Evolutionary conservation across 495 filamentous ascomycete species (phyloP), one percentile per base, ranked within the genome.

Genomic region (Penicillium tannophilum): DNA sequence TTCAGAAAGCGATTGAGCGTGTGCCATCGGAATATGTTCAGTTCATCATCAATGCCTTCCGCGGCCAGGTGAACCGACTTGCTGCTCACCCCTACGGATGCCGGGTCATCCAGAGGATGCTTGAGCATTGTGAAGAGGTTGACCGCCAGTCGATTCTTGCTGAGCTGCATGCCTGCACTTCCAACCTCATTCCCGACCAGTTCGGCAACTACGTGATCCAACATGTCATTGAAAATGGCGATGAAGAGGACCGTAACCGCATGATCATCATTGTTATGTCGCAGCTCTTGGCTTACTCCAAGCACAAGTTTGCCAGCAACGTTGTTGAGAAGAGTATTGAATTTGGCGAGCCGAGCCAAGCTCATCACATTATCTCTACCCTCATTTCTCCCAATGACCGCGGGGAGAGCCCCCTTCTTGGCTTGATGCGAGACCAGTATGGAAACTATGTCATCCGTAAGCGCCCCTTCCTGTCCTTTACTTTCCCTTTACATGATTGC

Each of bases 161-260:
- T 10, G 95, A 98, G 72, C 79, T 98, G 3, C 90, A 95, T 63
- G 74, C 74, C 7, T 91, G 87, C 65, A 87, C 89, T 0, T 58
- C 82, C 26, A 79, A 78, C 48, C 83, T 98, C 35, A 90, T 98
- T 52, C 83, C 87, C 3, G 92, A 98, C 65, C 90, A 93, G 65
- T 98, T 90, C 61, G 94, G 94, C 31, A 98, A 98, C 75, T 98
- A 98, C 69, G 94, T 98, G 33, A 91, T 90, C 14, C 95, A 98
- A 67, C 92, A 98, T 73, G 84, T 98, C 50, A 93, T 98, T 54
- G 82, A 89, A 53, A 86, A 91, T 59, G 95, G 95, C 14, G 80
- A 86, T 31, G 84, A 86, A 24, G 86, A 88, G 49, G 93, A 97
- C 62, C 86, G 89, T 19, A 80, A 78, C 2, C 83, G 79, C 59